Base-by-base conservation (phyloP, 2,329 filamentous ascomycete species). In the Colletotrichum sp. region DNA sequence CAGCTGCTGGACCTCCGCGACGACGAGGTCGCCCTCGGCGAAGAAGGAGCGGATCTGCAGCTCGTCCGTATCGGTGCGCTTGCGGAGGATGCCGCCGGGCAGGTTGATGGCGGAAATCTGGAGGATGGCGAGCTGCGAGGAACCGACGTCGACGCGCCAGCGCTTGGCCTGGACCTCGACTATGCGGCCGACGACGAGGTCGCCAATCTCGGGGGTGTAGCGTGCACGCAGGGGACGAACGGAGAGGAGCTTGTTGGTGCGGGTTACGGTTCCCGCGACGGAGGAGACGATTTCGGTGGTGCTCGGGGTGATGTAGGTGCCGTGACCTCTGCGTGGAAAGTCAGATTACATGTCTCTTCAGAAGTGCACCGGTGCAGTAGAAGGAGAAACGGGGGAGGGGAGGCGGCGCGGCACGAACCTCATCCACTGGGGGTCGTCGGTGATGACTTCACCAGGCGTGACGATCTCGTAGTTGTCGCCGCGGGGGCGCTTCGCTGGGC, bases 21-120 rank as follows among this genome's bases (percentile, higher is more conserved):
- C 95, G 19, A 99, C 88, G 69, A 99, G 87, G 83, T 99, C 97
- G 15, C 97, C 97, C 85, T 99, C 97, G 71, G 94, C 93, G 87
- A 99, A 99, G 86, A 98, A 99, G n/a, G 93, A 95, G 67, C 97
- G 92, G 85, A 99, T 99, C 86, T 99, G 97, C 81, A 99, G 90
- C 88, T 99, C 97, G 85, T 99, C 97, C 19, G 97, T 98, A 82
- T 96, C 96, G 32, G 97, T 99, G 79, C 97, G 91, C 83, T 96
- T 95, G 75, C 97, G 92, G 81, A 98, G 89, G 78, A 98, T 98
- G 39, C 97, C 97, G 72, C 97, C 97, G 0, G 97, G 97, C 4
- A 99, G 88, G 83, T 99, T 99, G 86, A 99, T 99, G 77, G 94
- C 94, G 70, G 93, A 95, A 59, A 99, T 92, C 22, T 96, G 95